Base-by-base conservation (phyloP, 2,329 filamentous ascomycete genomes). In the Dactylonectria estremocensis region DNA sequence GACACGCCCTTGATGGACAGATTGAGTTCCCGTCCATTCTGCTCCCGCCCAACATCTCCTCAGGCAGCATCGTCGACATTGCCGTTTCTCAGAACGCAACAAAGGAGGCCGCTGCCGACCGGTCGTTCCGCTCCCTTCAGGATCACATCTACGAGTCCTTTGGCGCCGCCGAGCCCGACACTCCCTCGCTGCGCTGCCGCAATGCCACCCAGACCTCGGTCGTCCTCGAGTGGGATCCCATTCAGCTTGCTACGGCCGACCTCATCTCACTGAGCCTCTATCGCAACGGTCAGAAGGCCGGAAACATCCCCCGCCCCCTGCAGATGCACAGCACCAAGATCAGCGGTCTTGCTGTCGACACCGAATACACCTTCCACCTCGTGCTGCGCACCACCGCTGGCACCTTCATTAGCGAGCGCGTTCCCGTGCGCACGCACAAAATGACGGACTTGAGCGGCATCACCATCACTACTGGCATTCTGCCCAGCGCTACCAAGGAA, bases 21-120 rank as follows among this genome's bases (percentile, higher is more conserved):
- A 98, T 99, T 80, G 96, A 99, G 81, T 99, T 99, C 79, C 96
- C 96, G 40, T 98, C 96, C 53, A 97, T 99, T 73, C 93, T 99
- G 56, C 91, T 99, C 16, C 96, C 96, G 2, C 93, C 93, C 69
- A 95, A 97, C 80, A 99, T 99, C 82, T 92, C 94, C 69, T 97
- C 95, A 16, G 96, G 96, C 75, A 97, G 93, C 80, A 98, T 99
- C 77, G 96, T 99, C 81, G 96, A 99, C 83, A 98, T 99, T 82
- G 95, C 94, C 69, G 96, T 99, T 73, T 88, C 92, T 66, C 94
- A 95, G 80, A 99, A 99, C 83, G 87, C 89, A 75, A 83, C 86
- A 61, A 94, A 95, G 66, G 96, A 99, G 84, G 81, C 88, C 61
- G 87, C 91, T 73, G 90, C 94, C 68, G 90, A 94, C 75, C 87